These are phyloP conservation scores for Tricholoma flavovirens DNA, from an alignment of 768 basidiomycete genomes.

Conservation along the genomic window DNA sequence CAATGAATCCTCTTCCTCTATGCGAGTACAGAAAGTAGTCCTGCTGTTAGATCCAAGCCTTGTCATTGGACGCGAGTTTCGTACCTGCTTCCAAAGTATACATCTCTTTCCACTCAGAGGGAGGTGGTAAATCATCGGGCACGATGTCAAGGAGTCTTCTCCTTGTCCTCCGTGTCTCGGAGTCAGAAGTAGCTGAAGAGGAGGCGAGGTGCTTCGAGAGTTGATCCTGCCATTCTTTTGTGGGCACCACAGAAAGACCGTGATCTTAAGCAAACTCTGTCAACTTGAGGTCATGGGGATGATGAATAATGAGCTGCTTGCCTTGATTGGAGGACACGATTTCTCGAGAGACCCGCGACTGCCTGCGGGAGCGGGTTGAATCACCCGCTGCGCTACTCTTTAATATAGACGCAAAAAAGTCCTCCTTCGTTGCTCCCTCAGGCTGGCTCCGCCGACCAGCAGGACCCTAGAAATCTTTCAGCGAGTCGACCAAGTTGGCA, in stretches of 20 bases:
- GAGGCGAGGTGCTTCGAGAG: constrained; percentile 51
- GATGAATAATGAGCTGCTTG: constrained; percentile 16
- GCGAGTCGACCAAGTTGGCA: constrained; percentile 1
- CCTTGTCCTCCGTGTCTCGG: constrained; percentile 9
- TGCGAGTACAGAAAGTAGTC: background rate
- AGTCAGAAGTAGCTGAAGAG: constrained; percentile 15
- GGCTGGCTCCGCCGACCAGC: constrained; percentile 59
- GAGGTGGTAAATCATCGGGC: constrained; percentile 19
- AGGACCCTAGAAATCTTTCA: constrained; percentile 45
- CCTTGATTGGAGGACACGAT: constrained; percentile 72
- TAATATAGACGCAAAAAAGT: constrained; percentile 72
- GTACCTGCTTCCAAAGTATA: constrained; percentile 48
- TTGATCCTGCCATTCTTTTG: constrained; percentile 74
- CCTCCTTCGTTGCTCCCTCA: constrained; percentile 63
- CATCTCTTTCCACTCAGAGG: constrained; percentile 53
- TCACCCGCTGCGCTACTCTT: constrained; percentile 47
- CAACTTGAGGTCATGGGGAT: constrained; percentile 3
- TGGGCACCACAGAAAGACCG: constrained; percentile 56
- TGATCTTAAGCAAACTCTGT: constrained; percentile 36
- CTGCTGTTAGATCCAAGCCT: background rate
- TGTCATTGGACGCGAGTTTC: background rate
- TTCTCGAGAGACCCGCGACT: constrained; percentile 73
- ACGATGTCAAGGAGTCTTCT: constrained; percentile 28
- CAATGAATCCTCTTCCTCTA: constrained; percentile 32
- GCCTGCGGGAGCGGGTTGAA: constrained; percentile 56